A percentile compares a stretch with the other conserved stretches of the same genome.
These are phyloP conservation scores for Phanerodontia chrysosporium DNA, from an alignment of 768 basidiomycete species.

Conservation along the genomic window DNA sequence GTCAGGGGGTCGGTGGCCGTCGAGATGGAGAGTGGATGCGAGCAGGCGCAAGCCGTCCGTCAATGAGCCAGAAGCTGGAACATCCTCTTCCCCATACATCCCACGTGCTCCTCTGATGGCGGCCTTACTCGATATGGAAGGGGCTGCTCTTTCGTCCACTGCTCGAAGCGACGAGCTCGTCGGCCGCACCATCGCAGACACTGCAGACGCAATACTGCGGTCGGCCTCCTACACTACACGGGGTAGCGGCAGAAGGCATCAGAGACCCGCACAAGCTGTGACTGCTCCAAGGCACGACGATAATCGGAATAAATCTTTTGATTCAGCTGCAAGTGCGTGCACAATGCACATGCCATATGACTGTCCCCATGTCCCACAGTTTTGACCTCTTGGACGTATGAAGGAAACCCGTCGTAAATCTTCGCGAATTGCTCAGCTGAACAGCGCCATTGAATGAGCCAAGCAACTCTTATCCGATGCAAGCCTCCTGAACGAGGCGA, in stretches of 20 bases:
- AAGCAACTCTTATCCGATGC: background rate
- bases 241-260: too few species aligned
- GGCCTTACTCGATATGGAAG: background rate
- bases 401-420: background rate
- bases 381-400: background rate
- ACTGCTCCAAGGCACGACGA: too few species aligned
- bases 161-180: too few species aligned
- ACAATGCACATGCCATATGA: background rate
- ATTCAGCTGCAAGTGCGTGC: background rate
- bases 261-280: too few species aligned
- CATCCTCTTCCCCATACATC: background rate
- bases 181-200: too few species aligned
- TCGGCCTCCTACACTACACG: too few species aligned
- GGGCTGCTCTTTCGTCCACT: too few species aligned
- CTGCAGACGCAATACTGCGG: too few species aligned
- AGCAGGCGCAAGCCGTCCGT: background rate
- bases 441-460: too few species aligned
- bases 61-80: background rate
- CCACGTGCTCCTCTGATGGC: constrained; percentile 2
- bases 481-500: background rate
- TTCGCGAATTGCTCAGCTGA: background rate
- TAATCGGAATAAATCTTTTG: background rate
- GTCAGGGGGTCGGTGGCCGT: background rate
- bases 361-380: background rate
- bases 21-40: background rate